These are phyloP conservation scores for Collariella sp. DNA, from an alignment of 495 filamentous ascomycete species.

Conservation along the genomic window DNA sequence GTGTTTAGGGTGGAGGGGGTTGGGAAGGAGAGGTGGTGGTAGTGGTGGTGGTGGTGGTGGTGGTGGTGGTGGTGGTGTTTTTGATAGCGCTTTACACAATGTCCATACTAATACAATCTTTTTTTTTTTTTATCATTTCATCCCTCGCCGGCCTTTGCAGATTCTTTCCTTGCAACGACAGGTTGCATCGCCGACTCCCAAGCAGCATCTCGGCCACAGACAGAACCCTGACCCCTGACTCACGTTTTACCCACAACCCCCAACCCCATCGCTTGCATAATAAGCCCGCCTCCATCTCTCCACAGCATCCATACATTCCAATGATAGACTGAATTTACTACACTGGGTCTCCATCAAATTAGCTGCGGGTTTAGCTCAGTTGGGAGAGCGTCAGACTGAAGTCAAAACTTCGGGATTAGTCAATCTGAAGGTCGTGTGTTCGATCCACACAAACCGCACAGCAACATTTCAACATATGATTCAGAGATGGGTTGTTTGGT, in stretches of 20 bases:
- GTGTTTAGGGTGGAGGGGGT: conserved; percentile 2
- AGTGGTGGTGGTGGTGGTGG: conserved; percentile 2
- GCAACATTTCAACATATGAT: not conserved
- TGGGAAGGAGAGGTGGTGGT: not conserved
- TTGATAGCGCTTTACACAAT: not conserved
- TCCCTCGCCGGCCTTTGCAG: no score
- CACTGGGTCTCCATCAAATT: not conserved
- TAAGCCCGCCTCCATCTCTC: no score
- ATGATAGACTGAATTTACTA: not conserved
- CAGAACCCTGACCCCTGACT: no score
- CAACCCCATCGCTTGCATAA: no score
- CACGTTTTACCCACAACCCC: no score
- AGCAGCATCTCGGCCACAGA: no score
- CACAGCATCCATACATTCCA: no score
- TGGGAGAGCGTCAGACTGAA: conserved; percentile 21
- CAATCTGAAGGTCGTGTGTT: conserved; percentile 19
- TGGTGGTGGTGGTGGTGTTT: not conserved
- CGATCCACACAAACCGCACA: conserved; percentile 17
- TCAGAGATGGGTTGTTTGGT: not conserved
- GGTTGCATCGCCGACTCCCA: no score
- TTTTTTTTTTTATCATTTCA: no score
- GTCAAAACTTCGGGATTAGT: conserved; percentile 13
- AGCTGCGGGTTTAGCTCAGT: conserved; percentile 18
- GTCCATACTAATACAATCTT: no score
- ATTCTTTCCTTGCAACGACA: no score